Percentiles rank a stretch among this genome's conserved stretches.
phyloP scores from a whole-genome alignment of 345 rosid species.

The Citrus australasica region DNA sequence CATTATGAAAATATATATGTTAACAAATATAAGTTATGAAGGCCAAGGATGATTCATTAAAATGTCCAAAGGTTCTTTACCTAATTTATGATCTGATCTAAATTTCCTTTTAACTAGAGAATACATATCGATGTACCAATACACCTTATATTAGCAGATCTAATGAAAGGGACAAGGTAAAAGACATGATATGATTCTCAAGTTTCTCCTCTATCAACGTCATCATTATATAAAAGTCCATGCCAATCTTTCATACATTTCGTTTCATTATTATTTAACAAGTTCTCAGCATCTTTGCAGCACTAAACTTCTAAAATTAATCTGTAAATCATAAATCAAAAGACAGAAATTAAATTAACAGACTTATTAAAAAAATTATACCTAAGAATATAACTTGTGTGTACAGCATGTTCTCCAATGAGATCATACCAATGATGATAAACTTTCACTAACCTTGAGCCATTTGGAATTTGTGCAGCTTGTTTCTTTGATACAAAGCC shows the following conservation, averaged over 20 bases:
- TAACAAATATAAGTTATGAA: background rate
- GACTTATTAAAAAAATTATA: background rate
- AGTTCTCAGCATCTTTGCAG: background rate
- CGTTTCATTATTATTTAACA: background rate
- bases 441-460: slow-evolving; percentile 63
- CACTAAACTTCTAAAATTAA: background rate
- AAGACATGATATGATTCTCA: background rate
- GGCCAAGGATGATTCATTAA: background rate
- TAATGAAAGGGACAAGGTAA: background rate
- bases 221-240: background rate
- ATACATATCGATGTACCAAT: background rate
- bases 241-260: background rate
- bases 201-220: background rate
- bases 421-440: background rate
- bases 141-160: background rate
- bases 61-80: background rate
- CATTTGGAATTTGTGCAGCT: slow-evolving; percentile 95
- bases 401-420: background rate
- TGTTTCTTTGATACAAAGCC: slow-evolving; percentile 82
- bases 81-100: background rate
- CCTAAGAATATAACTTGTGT: background rate
- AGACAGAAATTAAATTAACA: background rate
- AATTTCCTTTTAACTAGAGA: background rate
- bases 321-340: background rate
- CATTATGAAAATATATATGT: too few relatives aligned